Evolutionary conservation across 2,329 filamentous ascomycete genomes (phyloP).

Genomic region (Penicillium fuscoglaucum): DNA sequence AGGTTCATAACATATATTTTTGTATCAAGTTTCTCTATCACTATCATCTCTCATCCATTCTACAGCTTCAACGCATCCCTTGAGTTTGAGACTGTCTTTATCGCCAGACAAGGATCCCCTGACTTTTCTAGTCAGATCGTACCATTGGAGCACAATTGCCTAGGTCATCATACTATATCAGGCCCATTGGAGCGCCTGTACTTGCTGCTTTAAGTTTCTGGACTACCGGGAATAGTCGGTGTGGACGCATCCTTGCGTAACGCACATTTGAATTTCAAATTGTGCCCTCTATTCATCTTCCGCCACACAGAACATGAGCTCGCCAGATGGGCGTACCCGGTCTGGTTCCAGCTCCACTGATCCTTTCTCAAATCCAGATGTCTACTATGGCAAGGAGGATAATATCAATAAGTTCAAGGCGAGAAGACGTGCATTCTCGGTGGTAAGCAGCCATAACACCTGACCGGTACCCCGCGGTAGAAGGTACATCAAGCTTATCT

Average conservation of each 20-base stretch:
- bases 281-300: conserved; percentile 11
- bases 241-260: conserved; percentile 21
- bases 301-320: conserved; percentile 39
- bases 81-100: not conserved
- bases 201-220: conserved; percentile 8
- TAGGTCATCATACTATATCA: not conserved
- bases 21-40: not conserved
- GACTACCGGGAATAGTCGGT: conserved; percentile 22
- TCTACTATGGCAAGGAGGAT: conserved; percentile 60
- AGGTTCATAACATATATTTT: not conserved
- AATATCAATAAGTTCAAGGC: conserved; percentile 48
- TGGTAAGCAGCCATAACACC: conserved; percentile 45
- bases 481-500: conserved; percentile 15
- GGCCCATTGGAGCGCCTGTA: not conserved
- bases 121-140: not conserved
- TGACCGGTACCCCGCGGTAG: conserved; percentile 16
- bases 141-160: not conserved
- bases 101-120: not conserved
- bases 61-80: not conserved
- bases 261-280: conserved; percentile 19
- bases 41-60: not conserved
- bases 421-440: conserved; percentile 56
- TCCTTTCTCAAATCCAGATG: conserved; percentile 57
- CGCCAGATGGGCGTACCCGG: conserved; percentile 41
- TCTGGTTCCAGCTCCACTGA: conserved; percentile 52